Conservation (phyloP, 768 basidiomycete genomes). For the Auriscalpium microsporum region DNA sequence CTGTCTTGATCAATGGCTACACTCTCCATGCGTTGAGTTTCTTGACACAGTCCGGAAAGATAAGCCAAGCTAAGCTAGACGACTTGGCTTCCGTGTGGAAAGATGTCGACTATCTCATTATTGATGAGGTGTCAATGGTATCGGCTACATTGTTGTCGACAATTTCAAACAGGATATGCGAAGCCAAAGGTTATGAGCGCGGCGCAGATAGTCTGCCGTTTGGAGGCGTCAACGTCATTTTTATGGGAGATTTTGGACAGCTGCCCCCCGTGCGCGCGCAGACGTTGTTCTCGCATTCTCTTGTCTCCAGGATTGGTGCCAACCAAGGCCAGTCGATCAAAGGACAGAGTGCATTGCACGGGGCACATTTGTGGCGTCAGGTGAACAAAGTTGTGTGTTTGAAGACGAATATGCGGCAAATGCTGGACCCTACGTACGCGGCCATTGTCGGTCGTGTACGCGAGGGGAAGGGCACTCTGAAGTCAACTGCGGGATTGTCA, state of each 20-base stretch:
- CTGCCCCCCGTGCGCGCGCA: constrained; percentile 17
- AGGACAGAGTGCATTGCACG: neutral
- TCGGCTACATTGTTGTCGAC: constrained; percentile 16
- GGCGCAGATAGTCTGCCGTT: constrained; percentile 11
- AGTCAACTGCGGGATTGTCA: neutral
- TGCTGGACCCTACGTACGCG: neutral
- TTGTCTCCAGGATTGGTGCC: neutral
- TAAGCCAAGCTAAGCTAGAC: neutral
- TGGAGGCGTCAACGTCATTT: constrained; percentile 26
- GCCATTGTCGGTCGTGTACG: neutral
- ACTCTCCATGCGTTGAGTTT: no score
- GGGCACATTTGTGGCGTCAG: neutral
- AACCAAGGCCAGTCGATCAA: neutral
- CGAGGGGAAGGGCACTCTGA: neutral
- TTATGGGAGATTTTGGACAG: constrained; percentile 4
- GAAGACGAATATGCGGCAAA: neutral
- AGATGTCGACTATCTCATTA: constrained; percentile 12
- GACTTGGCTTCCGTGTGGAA: constrained; percentile 13
- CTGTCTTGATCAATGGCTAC: no score
- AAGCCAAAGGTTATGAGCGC: no score
- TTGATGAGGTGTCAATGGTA: constrained; percentile 19
- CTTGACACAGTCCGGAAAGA: constrained; percentile 1
- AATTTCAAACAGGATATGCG: constrained; percentile 15
- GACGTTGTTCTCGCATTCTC: constrained; percentile 13
- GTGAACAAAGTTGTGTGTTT: neutral